Evolutionary conservation across 441 rosid species (phyloP), one percentile per base, ranked within the genome.

Genomic region (Croton laevigatus): DNA sequence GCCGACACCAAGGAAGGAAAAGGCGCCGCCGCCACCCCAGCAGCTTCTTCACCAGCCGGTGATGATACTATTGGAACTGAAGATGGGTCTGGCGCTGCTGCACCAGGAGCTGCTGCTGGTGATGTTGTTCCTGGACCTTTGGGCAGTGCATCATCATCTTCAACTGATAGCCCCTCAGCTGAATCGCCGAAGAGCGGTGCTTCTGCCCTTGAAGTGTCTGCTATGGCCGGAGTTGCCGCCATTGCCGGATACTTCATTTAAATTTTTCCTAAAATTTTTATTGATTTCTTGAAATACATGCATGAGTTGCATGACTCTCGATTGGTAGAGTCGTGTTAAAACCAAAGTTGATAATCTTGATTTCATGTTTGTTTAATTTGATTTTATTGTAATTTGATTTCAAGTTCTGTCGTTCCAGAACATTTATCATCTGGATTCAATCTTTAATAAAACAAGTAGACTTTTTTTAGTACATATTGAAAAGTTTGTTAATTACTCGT

Each of bases 101-200:
- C 82, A 65, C 80, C 87, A 8, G 23, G 80, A 27, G 12, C 68
- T 58, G 81, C 74, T 8, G 79, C 71, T 34, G 80, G 65, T 52
- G 79, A 62, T 0, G 69, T 54, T 46, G 69, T 54, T 69, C 54
- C 81, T 0, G 81, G 75, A 9, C 74, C 77, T 2, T 37, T 66
- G 6, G 71, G 77, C 6, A 59, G 53, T 70, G 62, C 51, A 14
- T 67, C 20, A 23, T 71, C 22, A 27, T 52, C 40, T 57, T 22
- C 71, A 20, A 1, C 72, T 46, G 0, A 73, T 27, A 27, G 57
- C 19, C 42, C 73, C 20, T 2, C 77, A 2, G 59, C 72, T 52
- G 77, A 60, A 34, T n/a, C 73, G 49, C 71, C 81, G 0, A 36
- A 5, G 3, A 11, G 65, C 20, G 79, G 68, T 59, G 71, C 72